Percentiles rank a stretch among this genome's conserved stretches.
Conservation (phyloP, 106 monocot species). For the Phalaenopsis equestris region DNA sequence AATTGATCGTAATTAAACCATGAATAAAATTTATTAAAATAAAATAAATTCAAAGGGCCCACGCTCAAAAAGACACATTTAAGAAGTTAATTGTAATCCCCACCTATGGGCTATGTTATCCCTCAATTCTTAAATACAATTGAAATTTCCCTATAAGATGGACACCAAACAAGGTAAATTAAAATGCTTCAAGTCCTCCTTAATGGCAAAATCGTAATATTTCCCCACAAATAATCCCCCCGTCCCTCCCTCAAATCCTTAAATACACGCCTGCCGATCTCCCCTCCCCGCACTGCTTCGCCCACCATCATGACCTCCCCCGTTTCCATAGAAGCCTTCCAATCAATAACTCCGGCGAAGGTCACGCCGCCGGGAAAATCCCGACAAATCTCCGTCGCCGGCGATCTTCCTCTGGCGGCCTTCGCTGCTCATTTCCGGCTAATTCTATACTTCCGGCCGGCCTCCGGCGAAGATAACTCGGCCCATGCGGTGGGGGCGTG, state of each 20-base stretch:
- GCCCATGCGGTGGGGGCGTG: conserved; percentile 29
- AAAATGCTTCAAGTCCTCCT: too few species aligned
- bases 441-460: conserved; percentile 41
- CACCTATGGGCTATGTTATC: too few species aligned
- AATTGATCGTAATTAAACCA: too few species aligned
- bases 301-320: background rate
- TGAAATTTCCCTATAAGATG: too few species aligned
- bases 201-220: background rate
- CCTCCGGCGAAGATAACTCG: conserved; percentile 3
- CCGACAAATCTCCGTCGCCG: conserved; percentile 10
- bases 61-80: too few species aligned
- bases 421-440: conserved; percentile 35
- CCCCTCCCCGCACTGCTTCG: background rate
- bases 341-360: conserved; percentile 36
- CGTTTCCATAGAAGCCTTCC: conserved; percentile 28
- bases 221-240: background rate
- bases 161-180: too few species aligned
- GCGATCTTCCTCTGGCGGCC: background rate
- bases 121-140: too few species aligned
- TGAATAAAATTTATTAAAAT: too few species aligned
- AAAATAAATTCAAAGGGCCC: too few species aligned
- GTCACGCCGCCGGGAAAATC: conserved; percentile 20
- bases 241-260: background rate
- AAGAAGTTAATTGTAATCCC: too few species aligned
- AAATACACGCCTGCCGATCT: background rate